Base-by-base conservation (phyloP, 192 early-diverging fungal species). In the Jimgerdemannia lactiflua region DNA sequence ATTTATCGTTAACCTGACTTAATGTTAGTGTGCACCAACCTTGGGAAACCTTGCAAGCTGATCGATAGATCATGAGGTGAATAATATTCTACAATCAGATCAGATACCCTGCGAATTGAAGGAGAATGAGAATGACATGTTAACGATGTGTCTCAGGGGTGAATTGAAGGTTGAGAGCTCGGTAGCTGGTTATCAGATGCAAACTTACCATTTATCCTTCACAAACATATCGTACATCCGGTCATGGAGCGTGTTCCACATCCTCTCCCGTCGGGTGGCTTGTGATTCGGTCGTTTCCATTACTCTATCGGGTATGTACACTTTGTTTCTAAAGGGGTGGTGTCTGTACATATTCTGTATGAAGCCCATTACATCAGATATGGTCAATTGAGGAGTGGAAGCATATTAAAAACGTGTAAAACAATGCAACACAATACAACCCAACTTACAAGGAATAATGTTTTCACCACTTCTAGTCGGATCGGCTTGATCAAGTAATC, bases 401-500 rank as follows among this genome's bases (percentile, higher is more conserved):
- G 29, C 29, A 29, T 29, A 29, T 29, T 29, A 29, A 29, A 29
- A 29, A 65, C 64, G 14, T 18, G 19, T 14, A 68, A 68, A 68
- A 8, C 19, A 20, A 20, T 20, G 67, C 19, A 68, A 20, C 7
- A 19, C 19, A 8, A 41, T 68, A 7, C 64, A 19, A 19, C 40
- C 67, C 6, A 20, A 81, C 77, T 80, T 79, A 89, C 88, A 80
- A 89, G 75, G 69, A 86, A 88, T 20, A 89, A 42, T 4, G 86
- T 89, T 64, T 82, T 86, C 39, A 83, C 82, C 4, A 82, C 80
- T 70, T 88, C 81, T 68, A 82, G 69, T 9, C 82, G 73, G 59
- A 89, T 70, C 11, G 88, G 88, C 76, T 87, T 89, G 17, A 89
- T 39, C 63, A 89, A 64, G 74, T 82, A 87, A 76, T 89, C 88